Conservation (phyloP, 2,329 filamentous ascomycete species). For the Alternaria dauci region DNA sequence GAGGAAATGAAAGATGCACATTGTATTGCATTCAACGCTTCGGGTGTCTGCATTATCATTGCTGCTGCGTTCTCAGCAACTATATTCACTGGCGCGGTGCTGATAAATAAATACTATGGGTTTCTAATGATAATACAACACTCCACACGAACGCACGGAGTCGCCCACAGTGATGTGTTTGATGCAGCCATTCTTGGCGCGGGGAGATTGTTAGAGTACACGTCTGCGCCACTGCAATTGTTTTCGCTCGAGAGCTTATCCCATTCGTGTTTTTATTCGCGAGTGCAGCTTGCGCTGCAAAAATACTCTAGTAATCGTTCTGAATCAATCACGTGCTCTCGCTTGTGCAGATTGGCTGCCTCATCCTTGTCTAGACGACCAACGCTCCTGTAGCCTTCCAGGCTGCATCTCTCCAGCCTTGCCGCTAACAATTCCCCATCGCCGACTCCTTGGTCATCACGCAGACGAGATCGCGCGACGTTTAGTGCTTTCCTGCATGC, state of each 20-base stretch:
- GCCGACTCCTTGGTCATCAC: neutral
- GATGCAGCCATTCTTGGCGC: neutral
- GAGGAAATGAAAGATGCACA: neutral
- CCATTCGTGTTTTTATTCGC: too few relatives aligned
- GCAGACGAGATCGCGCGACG: neutral
- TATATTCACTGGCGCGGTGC: neutral
- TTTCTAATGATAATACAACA: neutral
- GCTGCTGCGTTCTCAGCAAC: neutral
- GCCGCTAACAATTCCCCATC: neutral
- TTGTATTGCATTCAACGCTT: neutral
- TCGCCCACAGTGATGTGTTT: neutral
- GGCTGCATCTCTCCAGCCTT: constrained; percentile 1
- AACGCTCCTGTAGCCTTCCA: neutral
- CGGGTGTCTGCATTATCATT: neutral
- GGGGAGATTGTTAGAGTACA: neutral
- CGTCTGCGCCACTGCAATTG: constrained; percentile 10
- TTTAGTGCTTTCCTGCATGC: neutral
- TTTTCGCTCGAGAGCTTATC: neutral
- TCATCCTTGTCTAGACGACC: neutral
- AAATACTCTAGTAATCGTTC: too few relatives aligned
- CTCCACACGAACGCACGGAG: neutral
- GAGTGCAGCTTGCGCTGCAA: too few relatives aligned
- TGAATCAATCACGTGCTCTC: constrained; percentile 5
- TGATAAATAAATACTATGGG: neutral
- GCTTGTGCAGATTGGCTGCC: neutral